A percentile compares a stretch with the other conserved stretches of the same genome.
Conservation (phyloP, 805 yeast species). For the Kluyveromyces aestuarii region DNA sequence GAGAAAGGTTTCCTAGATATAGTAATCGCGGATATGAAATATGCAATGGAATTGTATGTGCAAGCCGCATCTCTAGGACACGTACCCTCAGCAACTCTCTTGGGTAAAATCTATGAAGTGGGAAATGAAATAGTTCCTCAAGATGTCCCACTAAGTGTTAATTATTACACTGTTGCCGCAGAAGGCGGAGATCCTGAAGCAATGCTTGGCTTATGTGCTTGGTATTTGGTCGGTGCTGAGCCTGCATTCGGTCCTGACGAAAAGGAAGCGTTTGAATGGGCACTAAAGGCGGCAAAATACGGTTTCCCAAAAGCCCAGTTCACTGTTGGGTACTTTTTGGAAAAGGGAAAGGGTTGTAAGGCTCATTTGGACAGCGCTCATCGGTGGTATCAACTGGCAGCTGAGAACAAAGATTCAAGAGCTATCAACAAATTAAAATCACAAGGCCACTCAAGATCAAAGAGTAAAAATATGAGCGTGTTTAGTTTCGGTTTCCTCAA, state of each 20-base stretch:
- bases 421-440: constrained; percentile 34
- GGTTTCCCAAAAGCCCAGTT: constrained; percentile 77
- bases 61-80: constrained; percentile 88
- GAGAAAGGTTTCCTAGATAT: constrained; percentile 80
- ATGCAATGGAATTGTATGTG: constrained; percentile 77
- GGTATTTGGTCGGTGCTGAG: constrained; percentile 90
- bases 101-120: constrained; percentile 78
- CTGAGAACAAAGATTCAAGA: constrained; percentile 45
- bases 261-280: constrained; percentile 91
- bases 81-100: constrained; percentile 63
- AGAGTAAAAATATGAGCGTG: neutral
- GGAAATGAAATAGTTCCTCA: constrained; percentile 60
- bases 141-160: constrained; percentile 78
- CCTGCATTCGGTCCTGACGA: constrained; percentile 73
- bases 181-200: constrained; percentile 78
- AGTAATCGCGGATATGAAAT: constrained; percentile 70
- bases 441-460: neutral
- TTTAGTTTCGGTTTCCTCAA: neutral
- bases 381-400: constrained; percentile 71
- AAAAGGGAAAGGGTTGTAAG: constrained; percentile 80
- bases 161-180: constrained; percentile 89
- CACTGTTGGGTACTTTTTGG: constrained; percentile 75
- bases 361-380: constrained; percentile 48
- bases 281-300: constrained; percentile 68
- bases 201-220: constrained; percentile 91